Percentiles rank a stretch among this genome's conserved stretches.
These are phyloP conservation scores for Priceomyces melissophilus DNA, from an alignment of 805 yeast genomes.

Conservation along the genomic window DNA sequence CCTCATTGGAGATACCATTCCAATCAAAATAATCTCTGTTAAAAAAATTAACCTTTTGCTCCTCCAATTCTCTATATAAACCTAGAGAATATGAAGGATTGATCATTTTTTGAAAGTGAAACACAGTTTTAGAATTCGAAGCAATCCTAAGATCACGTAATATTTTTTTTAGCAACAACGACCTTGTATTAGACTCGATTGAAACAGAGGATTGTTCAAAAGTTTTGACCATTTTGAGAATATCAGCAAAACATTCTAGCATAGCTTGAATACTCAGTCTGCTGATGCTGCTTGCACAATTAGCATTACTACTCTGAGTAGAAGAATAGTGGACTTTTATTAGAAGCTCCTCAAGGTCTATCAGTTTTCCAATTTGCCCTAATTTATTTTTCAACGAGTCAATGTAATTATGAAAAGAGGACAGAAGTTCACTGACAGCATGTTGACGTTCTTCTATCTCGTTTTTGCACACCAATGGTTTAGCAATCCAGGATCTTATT, in stretches of 20 bases:
- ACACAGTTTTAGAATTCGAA: slow-evolving; percentile 27
- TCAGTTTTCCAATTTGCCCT: slow-evolving; percentile 20
- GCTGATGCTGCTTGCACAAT: slow-evolving; percentile 22
- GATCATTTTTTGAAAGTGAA: slow-evolving; percentile 45
- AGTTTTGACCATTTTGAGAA: slow-evolving; percentile 21
- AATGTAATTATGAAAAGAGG: slow-evolving; percentile 28
- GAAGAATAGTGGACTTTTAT: slow-evolving; percentile 39
- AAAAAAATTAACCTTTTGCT: slow-evolving; percentile 45
- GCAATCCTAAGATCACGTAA: slow-evolving; percentile 36
- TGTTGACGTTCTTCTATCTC: slow-evolving; percentile 58
- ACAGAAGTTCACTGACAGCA: slow-evolving; percentile 42
- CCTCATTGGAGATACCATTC: slow-evolving; percentile 35
- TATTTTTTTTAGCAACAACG: slow-evolving; percentile 31
- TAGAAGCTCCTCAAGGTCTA: slow-evolving; percentile 34
- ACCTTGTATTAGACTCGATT: slow-evolving; percentile 20
- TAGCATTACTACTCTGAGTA: slow-evolving; percentile 5
- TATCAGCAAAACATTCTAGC: slow-evolving; percentile 27
- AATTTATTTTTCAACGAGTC: slow-evolving; percentile 28
- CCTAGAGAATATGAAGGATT: slow-evolving; percentile 50
- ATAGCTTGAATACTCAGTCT: slow-evolving; percentile 30
- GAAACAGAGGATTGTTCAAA: slow-evolving; percentile 36
- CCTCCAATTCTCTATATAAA: slow-evolving; percentile 40
- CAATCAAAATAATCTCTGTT: slow-evolving; percentile 32
- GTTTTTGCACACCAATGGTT: slow-evolving; percentile 59
- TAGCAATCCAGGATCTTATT: slow-evolving; percentile 67